These are phyloP conservation scores for Climacium dendroides DNA, from an alignment of 225 moss, liverwort and hornwort genomes.

Conservation along the genomic window DNA sequence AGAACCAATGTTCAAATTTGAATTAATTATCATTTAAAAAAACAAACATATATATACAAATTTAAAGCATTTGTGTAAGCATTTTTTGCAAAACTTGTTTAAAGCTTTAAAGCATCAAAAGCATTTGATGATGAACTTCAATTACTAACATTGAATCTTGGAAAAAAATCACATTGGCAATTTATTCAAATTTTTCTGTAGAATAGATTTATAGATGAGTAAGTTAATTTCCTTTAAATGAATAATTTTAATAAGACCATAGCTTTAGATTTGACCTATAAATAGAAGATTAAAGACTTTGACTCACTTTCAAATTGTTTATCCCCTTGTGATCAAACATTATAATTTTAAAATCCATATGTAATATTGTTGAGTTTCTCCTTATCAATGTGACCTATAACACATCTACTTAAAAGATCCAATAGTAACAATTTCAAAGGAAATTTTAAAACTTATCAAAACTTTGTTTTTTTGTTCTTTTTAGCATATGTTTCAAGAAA, in stretches of 20 bases:
- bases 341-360: not conserved
- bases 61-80: not conserved
- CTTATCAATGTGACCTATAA: not conserved
- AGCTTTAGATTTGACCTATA: not conserved
- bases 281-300: too few species aligned
- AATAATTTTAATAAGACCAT: not conserved
- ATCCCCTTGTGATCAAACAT: not conserved
- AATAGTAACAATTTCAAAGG: not conserved
- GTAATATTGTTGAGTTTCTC: not conserved
- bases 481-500: not conserved
- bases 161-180: not conserved
- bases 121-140: not conserved
- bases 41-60: not conserved
- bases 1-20: not conserved
- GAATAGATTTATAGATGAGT: not conserved
- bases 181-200: not conserved
- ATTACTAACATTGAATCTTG: too few species aligned
- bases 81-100: not conserved
- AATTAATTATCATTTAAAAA: too few species aligned
- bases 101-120: too few species aligned
- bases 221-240: not conserved
- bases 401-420: not conserved
- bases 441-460: too few species aligned
- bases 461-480: not conserved
- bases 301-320: not conserved